Evolutionary conservation across 2,329 filamentous ascomycete genomes (phyloP), one percentile per base, ranked within the genome.

Genomic region (Coniochaeta sp.): DNA sequence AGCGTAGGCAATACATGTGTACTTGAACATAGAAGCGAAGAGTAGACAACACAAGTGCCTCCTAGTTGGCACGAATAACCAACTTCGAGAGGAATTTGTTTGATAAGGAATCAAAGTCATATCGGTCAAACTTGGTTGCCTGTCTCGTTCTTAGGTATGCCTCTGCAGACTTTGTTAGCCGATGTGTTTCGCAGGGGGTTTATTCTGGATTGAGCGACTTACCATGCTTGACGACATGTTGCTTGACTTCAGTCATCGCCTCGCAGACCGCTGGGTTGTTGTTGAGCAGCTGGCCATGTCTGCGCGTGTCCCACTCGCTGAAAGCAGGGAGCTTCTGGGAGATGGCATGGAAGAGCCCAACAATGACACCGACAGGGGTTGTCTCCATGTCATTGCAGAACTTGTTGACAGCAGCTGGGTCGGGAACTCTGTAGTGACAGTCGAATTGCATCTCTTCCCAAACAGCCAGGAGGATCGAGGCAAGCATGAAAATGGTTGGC

Each of bases 391-490:
- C 93, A 61, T 81, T 85, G 80, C 93, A 97, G 81, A 98, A 98
- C 78, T 96, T 96, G 71, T 93, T 87, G 64, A 96, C 93, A 6
- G 89, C 89, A 57, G 84, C 81, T 59, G 89, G 83, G 72, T 97
- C 93, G 5, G 90, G 91, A 3, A 96, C 88, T 58, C 93, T 89
- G 82, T 96, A 98, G 77, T 96, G 91, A 81, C 90, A 96, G 77
- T 98, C 93, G 71, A 97, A 98, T 74, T 98, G 93, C 87, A 98
- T 97, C 82, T 96, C 89, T 74, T 98, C 93, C 93, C 93, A 98
- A 22, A 98, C 91, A 12, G 91, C 91, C 56, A 98, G 82, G 36
- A 98, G 85, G 64, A 98, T 95, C 5, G 91, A 93, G 11, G 93
- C 93, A 60, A 97, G 82, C 85, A 98, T 96, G 82, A 97, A 98